phyloP scores from a whole-genome alignment of 768 basidiomycete species.

The Rhodocollybia butyracea region DNA sequence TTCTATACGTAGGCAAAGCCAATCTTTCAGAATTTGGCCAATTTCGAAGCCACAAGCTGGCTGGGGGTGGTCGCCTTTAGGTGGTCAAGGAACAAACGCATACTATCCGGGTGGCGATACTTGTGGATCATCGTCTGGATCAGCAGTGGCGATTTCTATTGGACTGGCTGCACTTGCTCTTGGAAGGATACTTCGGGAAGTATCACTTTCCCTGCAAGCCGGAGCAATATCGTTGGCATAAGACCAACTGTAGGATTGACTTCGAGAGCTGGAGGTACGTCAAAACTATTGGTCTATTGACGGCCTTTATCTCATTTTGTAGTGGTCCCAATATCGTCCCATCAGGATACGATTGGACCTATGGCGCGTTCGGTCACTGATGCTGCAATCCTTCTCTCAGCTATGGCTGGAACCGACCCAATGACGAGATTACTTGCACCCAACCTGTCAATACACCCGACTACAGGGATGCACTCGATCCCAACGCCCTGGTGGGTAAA shows the following conservation, averaged over 20 bases:
- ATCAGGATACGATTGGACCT: conserved; percentile 61
- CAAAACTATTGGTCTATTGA: not conserved
- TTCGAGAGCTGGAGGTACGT: conserved; percentile 53
- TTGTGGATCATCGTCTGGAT: conserved; percentile 58
- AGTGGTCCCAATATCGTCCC: conserved; percentile 46
- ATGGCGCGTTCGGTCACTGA: conserved; percentile 52
- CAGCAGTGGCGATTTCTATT: conserved; percentile 51
- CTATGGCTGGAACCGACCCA: conserved; percentile 55
- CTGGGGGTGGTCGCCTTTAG: conserved; percentile 11
- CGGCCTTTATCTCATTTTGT: not conserved
- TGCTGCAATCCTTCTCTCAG: conserved; percentile 51
- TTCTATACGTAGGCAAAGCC: conserved; percentile 30
- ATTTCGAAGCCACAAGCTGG: conserved; percentile 26
- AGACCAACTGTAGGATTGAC: conserved; percentile 61
- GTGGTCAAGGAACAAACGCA: conserved; percentile 47
- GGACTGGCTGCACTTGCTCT: conserved; percentile 47
- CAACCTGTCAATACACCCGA: conserved; percentile 54
- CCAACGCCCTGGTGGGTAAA: conserved; percentile 44
- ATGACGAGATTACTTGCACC: conserved; percentile 51
- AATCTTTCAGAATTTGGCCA: conserved; percentile 37
- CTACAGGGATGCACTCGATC: conserved; percentile 49
- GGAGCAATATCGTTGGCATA: conserved; percentile 56
- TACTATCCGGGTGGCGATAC: conserved; percentile 52
- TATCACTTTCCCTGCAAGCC: conserved; percentile 47
- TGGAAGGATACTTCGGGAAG: conserved; percentile 52